Conservation (phyloP, 495 filamentous ascomycete species). For the Chlorociboria aeruginascens region DNA sequence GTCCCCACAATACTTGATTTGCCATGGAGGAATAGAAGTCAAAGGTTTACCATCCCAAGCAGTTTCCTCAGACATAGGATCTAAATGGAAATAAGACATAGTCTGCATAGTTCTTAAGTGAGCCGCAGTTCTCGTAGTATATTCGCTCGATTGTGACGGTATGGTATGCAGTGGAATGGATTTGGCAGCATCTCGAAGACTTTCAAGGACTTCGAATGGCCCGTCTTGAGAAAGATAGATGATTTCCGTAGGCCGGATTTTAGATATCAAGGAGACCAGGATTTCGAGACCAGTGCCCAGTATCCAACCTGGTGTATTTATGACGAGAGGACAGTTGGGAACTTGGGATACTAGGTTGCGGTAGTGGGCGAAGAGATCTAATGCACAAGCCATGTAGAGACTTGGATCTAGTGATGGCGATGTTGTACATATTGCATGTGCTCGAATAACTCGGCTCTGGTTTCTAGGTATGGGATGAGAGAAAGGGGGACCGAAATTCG, state of each 20-base stretch:
- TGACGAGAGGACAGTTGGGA: conserved; percentile 46
- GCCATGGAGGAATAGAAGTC: conserved; percentile 17
- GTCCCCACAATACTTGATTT: conserved; percentile 16
- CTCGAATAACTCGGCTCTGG: conserved; percentile 37
- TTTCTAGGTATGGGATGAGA: conserved; percentile 40
- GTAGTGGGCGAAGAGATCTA: conserved; percentile 59
- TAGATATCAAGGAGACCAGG: conserved; percentile 47
- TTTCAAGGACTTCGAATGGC: conserved; percentile 49
- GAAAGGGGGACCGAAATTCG: conserved; percentile 64
- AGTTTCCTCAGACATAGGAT: not conserved
- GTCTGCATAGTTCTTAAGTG: conserved; percentile 44
- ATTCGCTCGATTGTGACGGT: conserved; percentile 49
- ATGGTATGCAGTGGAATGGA: conserved; percentile 29
- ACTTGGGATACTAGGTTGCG: conserved; percentile 19
- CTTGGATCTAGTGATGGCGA: conserved; percentile 59
- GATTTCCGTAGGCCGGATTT: conserved; percentile 41
- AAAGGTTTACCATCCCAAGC: conserved; percentile 13
- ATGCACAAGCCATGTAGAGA: conserved; percentile 54
- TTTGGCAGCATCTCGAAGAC: conserved; percentile 30
- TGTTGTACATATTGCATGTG: conserved; percentile 61
- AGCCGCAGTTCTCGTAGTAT: conserved; percentile 50
- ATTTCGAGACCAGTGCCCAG: conserved; percentile 64
- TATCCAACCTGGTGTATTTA: conserved; percentile 80
- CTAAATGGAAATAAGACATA: conserved; percentile 21
- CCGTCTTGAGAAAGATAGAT: conserved; percentile 67